Base-by-base conservation (phyloP, 192 early-diverging fungal species). In the Funneliformis geosporum region DNA sequence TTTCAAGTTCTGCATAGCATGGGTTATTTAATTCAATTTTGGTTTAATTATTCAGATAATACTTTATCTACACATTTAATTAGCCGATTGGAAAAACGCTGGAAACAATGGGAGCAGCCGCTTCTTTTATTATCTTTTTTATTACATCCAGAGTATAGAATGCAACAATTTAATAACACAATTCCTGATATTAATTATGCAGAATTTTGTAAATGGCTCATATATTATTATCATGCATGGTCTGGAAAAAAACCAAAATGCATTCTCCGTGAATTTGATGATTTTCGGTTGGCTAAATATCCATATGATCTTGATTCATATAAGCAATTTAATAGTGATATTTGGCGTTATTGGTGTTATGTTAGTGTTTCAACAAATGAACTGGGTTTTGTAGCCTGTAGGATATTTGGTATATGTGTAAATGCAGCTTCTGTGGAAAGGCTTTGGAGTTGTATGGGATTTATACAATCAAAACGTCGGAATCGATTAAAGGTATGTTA, bases 201-300 rank as follows among this genome's bases (percentile, higher is more conserved):
- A n/a, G 55, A 38, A 43, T 70, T 74, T 27, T 25, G 21, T 0
- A 47, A 47, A 59, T 74, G 46, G 43, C 16, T 71, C 6, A 71
- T 71, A 21, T 71, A 71, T 71, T 71, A 71, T 33, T 74, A 74
- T 74, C 2, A 28, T 25, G 72, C 28, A 27, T 74, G 9, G 47
- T 74, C 27, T 55, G 9, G 47, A 27, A 74, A 74, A n/a, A 8
- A 74, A 12, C n/a, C 55, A 28, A 74, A 9, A 27, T 55, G 47
- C 5, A 70, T 70, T 12, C 27, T 70, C 8, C 5, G 21, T 2
- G 68, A 70, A 70, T 70, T 70, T 33, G 33, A 33, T 33, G 2
- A 33, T 33, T 33, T 33, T 33, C 33, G 33, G 33, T 33, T 33
- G 2, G 33, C 33, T 33, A 33, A 33, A 33, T 33, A 2, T 33